Evolutionary conservation across 169 alveolate species (phyloP), one percentile per base, ranked within the genome.

Genomic region (Eimeria brunetti): DNA sequence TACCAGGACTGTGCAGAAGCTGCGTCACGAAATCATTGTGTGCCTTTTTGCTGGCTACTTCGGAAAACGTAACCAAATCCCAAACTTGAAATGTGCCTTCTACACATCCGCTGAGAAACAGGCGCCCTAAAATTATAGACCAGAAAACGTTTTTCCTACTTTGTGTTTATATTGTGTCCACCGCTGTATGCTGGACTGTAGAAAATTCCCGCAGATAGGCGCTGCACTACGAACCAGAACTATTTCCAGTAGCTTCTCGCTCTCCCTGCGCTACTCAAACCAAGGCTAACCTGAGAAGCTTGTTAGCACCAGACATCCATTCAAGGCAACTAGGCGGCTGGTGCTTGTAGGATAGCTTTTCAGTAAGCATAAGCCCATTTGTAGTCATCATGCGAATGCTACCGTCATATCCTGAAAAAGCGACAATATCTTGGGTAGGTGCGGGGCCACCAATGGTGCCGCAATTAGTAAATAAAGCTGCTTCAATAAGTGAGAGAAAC

Each of bases 311-410:
- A 58, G 80, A 36, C 80, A 85, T 85, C 91, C 91, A 85, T 85
- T 85, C 91, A 38, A 85, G 91, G 9, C 91, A 85, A 38, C 80
- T 85, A 1, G 91, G 91, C 49, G 91, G 91, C n/a, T 85, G 78
- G 56, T 85, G 91, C 62, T 85, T 85, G 78, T 60, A 85, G 46
- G 80, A 85, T 3, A 85, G 80, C 60, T 85, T 85, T 85, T 85
- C 78, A 69, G 80, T 85, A 14, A 85, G 78, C 91, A 60, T 60
- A 7, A 85, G 58, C 41, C 91, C 91, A 44, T 85, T 85, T 36
- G 91, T 85, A 6, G 91, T 85, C 91, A 85, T 85, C 91, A 85
- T 85, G 58, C 38, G 91, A 38, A 85, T 85, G 91, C 91, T 58
- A 20, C 78, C 67, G 27, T 85, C 91, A 62, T 56, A 38, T 46